phyloP scores from a whole-genome alignment of 2,329 filamentous ascomycete species.

The Botrytis hyacinthi region DNA sequence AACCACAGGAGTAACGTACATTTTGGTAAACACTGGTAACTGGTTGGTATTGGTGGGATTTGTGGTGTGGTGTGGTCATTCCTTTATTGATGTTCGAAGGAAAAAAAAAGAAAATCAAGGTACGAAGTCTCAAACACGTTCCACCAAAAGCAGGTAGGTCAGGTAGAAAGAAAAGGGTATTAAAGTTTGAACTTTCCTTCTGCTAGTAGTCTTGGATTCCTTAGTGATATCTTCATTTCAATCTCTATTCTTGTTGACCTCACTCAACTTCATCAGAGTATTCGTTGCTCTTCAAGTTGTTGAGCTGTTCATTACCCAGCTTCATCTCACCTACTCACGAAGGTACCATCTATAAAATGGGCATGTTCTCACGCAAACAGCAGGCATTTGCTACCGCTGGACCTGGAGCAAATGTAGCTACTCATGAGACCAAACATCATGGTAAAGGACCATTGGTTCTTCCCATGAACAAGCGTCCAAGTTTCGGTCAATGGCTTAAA shows the following conservation, averaged over 20 bases:
- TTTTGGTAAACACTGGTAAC: background rate
- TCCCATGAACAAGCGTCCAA: constrained; percentile 52
- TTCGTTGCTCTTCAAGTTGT: background rate
- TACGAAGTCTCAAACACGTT: background rate
- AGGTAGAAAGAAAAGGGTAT: background rate
- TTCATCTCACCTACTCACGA: background rate
- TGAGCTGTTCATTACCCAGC: background rate
- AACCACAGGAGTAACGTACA: background rate
- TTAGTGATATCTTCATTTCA: background rate
- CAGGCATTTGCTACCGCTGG: background rate
- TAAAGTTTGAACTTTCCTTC: background rate
- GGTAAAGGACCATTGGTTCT: constrained; percentile 27
- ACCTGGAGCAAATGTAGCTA: constrained; percentile 8
- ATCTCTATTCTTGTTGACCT: background rate
- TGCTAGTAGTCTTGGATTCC: background rate
- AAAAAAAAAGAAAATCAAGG: background rate
- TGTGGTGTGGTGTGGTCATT: background rate
- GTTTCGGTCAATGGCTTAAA: constrained; percentile 69
- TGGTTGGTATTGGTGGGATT: background rate
- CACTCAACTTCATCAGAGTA: background rate
- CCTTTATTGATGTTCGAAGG: background rate
- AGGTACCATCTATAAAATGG: constrained; percentile 3
- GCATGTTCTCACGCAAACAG: constrained; percentile 18
- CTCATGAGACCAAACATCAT: background rate
- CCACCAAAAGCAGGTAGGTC: background rate